These are phyloP conservation scores for Malbranchea cinnamomea DNA, from an alignment of 2,329 filamentous ascomycete genomes.

Conservation along the genomic window DNA sequence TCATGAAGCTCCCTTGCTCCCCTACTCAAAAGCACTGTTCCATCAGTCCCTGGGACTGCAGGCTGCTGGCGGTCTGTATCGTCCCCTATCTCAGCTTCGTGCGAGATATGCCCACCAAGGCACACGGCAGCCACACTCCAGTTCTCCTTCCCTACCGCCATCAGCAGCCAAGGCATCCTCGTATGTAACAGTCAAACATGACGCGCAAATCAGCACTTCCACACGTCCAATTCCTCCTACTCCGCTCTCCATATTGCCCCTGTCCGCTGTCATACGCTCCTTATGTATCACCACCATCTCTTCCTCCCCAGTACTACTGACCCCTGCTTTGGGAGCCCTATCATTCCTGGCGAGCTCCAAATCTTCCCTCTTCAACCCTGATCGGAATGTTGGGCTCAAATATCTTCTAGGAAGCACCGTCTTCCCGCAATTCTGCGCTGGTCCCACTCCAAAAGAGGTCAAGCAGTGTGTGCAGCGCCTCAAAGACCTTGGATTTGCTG, in stretches of 20 bases:
- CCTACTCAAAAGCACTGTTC: too few species aligned
- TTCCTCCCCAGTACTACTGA: constrained; percentile 35
- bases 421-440: constrained; percentile 83
- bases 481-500: constrained; percentile 62
- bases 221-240: constrained; percentile 1
- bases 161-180: too few species aligned
- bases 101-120: too few species aligned
- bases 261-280: constrained; percentile 10
- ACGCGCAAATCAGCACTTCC: too few species aligned
- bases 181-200: constrained; percentile 6
- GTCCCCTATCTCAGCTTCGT: too few species aligned
- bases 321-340: constrained; percentile 54
- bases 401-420: constrained; percentile 65
- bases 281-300: constrained; percentile 10
- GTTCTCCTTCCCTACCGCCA: too few species aligned
- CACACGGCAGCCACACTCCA: too few species aligned
- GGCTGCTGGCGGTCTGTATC: too few species aligned
- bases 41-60: too few species aligned
- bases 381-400: constrained; percentile 57
- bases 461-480: constrained; percentile 47
- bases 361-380: constrained; percentile 53
- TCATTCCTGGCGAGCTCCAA: constrained; percentile 54
- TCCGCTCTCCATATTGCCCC: constrained; percentile 10
- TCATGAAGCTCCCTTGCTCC: too few species aligned
- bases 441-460: constrained; percentile 57